Conservation (phyloP, 495 filamentous ascomycete species). For the Neurospora terricola region DNA sequence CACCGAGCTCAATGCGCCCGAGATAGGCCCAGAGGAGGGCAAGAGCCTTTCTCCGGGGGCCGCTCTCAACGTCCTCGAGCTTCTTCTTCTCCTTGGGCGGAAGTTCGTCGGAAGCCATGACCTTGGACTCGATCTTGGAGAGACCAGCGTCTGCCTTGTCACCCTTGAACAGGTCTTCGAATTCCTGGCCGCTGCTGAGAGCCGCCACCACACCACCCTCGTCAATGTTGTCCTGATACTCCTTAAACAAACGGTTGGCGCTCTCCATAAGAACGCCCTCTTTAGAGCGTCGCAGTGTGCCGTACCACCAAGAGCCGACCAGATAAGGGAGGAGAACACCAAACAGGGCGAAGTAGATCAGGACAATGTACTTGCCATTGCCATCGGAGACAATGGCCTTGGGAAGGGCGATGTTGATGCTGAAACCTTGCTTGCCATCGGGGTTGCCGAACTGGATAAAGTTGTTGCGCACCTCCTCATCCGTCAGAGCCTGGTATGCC, state of each 20-base stretch:
- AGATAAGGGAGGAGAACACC: slow-evolving; percentile 87
- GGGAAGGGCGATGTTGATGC: slow-evolving; percentile 93
- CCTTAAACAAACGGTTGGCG: slow-evolving; percentile 85
- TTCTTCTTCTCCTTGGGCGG: slow-evolving; percentile 57
- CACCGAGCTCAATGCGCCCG: slow-evolving; percentile 68
- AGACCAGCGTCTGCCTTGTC: slow-evolving; percentile 64
- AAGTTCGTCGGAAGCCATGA: slow-evolving; percentile 48
- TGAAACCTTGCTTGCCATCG: slow-evolving; percentile 95
- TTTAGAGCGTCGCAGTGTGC: slow-evolving; percentile 80
- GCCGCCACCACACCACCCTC: slow-evolving; percentile 71
- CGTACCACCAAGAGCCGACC: slow-evolving; percentile 98
- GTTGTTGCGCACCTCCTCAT: slow-evolving; percentile 95
- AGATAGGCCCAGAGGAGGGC: slow-evolving; percentile 92
- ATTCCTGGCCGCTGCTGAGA: slow-evolving; percentile 76
- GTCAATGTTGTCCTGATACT: slow-evolving; percentile 74
- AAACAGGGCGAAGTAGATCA: slow-evolving; percentile 77
- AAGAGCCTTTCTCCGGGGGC: slow-evolving; percentile 71
- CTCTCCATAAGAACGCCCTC: slow-evolving; percentile 86
- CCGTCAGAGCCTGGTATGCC: slow-evolving; percentile 93
- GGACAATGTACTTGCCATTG: slow-evolving; percentile 87
- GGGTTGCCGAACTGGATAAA: slow-evolving; percentile 92
- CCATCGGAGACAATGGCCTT: slow-evolving; percentile 88
- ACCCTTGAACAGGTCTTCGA: slow-evolving; percentile 54
- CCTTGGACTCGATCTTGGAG: slow-evolving; percentile 68
- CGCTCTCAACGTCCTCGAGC: slow-evolving; percentile 57